Evolutionary conservation across 2,329 filamentous ascomycete genomes (phyloP).

Genomic region (Phaeosphaeria sp.): DNA sequence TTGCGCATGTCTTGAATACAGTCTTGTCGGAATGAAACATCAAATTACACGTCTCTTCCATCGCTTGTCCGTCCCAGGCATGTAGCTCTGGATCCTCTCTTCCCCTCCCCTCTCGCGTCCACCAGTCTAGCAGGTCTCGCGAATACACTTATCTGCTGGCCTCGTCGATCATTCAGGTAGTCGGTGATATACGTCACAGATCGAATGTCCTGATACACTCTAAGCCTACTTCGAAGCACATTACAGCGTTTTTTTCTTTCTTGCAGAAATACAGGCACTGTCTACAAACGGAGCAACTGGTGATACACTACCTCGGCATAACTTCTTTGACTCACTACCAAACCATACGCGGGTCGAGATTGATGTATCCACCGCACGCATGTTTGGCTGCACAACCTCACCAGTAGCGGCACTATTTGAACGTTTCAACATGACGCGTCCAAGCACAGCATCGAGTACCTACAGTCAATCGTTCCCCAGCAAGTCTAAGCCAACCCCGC

Average conservation of each 20-base stretch:
- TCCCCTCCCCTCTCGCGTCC: not conserved
- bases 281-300: not conserved
- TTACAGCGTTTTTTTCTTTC: not conserved
- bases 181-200: not conserved
- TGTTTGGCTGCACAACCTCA: constrained; percentile 2
- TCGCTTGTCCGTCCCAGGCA: not conserved
- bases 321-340: not conserved
- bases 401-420: constrained; percentile 5
- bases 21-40: constrained; percentile 2
- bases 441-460: constrained; percentile 1
- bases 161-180: not conserved
- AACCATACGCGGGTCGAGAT: not conserved
- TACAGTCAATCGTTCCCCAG: constrained; percentile 6
- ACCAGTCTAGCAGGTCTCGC: not conserved
- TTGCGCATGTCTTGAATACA: constrained; percentile 1
- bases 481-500: constrained; percentile 5
- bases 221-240: not conserved
- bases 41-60: not conserved
- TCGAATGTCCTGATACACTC: not conserved
- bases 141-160: not conserved
- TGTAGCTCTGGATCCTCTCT: not conserved
- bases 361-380: not conserved
- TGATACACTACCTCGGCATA: not conserved
- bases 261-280: not conserved
- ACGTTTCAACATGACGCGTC: constrained; percentile 14